Percentiles rank a stretch among this genome's conserved stretches.
These are phyloP conservation scores for Penicillium goetzii DNA, from an alignment of 495 filamentous ascomycete genomes.

Conservation along the genomic window DNA sequence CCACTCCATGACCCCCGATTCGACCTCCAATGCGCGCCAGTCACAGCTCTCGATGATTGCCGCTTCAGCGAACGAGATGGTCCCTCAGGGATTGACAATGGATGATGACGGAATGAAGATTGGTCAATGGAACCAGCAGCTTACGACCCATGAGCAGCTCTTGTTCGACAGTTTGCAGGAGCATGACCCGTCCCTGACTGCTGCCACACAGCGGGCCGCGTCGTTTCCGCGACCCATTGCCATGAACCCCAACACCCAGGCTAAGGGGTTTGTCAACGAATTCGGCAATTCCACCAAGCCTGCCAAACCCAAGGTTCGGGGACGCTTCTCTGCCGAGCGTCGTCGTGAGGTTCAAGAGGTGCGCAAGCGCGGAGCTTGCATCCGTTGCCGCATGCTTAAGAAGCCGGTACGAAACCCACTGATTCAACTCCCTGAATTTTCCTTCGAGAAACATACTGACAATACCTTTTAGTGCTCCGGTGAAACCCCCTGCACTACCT, in stretches of 20 bases:
- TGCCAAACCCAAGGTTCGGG: conserved; percentile 62
- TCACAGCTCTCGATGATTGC: conserved; percentile 55
- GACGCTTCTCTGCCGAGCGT: conserved; percentile 67
- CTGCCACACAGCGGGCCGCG: conserved; percentile 50
- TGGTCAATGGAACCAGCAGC: conserved; percentile 44
- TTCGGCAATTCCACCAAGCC: conserved; percentile 57
- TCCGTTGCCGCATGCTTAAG: conserved; percentile 82
- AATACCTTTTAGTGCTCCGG: conserved; percentile 61
- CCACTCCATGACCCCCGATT: conserved; percentile 43
- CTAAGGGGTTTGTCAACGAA: conserved; percentile 61
- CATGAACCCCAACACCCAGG: conserved; percentile 56
- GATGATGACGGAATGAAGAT: conserved; percentile 48
- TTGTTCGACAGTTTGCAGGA: conserved; percentile 52
- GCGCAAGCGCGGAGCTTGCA: conserved; percentile 79
- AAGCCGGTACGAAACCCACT: conserved; percentile 60
- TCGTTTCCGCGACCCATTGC: conserved; percentile 58
- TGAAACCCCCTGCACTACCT: conserved; percentile 81
- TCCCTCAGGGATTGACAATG: conserved; percentile 47
- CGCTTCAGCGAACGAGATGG: conserved; percentile 54
- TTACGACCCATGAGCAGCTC: conserved; percentile 50
- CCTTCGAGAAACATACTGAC: conserved; percentile 17
- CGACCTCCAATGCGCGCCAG: conserved; percentile 47
- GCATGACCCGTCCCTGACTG: conserved; percentile 50
- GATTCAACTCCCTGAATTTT: background rate
- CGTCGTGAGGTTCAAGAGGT: conserved; percentile 81